phyloP scores from a whole-genome alignment of 1,284 basidiomycete genomes.

The Cerrena zonata region DNA sequence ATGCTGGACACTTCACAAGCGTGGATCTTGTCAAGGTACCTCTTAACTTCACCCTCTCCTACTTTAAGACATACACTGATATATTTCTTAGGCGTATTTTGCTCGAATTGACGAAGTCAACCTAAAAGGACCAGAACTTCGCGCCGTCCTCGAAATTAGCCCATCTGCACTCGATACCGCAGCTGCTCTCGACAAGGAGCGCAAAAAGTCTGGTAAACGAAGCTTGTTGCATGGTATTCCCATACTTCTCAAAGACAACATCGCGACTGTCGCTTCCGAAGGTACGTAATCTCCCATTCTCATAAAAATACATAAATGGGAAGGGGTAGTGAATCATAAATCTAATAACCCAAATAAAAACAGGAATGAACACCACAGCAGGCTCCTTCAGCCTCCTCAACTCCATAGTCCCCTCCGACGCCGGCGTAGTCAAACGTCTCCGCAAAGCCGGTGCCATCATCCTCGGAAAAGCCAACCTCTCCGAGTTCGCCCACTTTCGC shows the following conservation, averaged over 20 bases:
- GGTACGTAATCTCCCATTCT: constrained; percentile 37
- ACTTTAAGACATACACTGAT: background rate
- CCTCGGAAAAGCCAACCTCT: constrained; percentile 31
- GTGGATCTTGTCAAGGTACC: constrained; percentile 59
- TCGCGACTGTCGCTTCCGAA: constrained; percentile 47
- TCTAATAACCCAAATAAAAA: background rate
- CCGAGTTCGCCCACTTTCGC: constrained; percentile 27
- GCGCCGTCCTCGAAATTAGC: constrained; percentile 60
- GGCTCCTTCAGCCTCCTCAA: constrained; percentile 37
- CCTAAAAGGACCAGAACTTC: constrained; percentile 50
- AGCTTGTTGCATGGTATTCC: constrained; percentile 67
- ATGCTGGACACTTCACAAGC: constrained; percentile 51
- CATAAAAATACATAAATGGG: background rate
- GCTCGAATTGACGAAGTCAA: constrained; percentile 70
- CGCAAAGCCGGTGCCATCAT: constrained; percentile 41
- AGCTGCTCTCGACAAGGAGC: constrained; percentile 48
- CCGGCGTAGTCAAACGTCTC: constrained; percentile 33
- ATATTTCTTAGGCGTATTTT: constrained; percentile 50
- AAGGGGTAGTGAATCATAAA: background rate
- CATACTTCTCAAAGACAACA: constrained; percentile 59
- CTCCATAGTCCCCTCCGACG: constrained; percentile 38
- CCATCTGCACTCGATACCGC: constrained; percentile 53
- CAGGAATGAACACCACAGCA: constrained; percentile 58
- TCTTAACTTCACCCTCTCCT: background rate
- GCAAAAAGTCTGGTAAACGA: constrained; percentile 40